phyloP scores from a whole-genome alignment of 805 yeast species.

The Sugiyamaella floridensis region DNA sequence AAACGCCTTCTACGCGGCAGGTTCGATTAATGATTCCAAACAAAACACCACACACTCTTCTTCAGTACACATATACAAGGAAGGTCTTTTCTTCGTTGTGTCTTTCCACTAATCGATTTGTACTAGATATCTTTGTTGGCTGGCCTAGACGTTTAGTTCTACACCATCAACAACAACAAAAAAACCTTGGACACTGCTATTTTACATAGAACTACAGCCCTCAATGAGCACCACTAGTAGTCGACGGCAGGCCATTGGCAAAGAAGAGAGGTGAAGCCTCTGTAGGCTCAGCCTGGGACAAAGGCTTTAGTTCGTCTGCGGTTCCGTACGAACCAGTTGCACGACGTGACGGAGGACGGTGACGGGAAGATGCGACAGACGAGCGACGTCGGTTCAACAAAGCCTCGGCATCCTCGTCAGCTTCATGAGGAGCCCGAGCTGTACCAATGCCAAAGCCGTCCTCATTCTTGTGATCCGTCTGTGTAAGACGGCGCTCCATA shows the following conservation, averaged over 20 bases:
- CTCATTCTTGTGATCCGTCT: slow-evolving; percentile 29
- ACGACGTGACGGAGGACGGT: slow-evolving; percentile 22
- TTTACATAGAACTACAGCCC: not conserved
- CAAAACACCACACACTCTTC: too few relatives aligned
- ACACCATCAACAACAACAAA: too few relatives aligned
- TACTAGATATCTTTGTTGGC: not conserved
- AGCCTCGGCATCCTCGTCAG: slow-evolving; percentile 20
- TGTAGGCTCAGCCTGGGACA: slow-evolving; percentile 18
- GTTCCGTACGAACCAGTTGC: slow-evolving; percentile 32
- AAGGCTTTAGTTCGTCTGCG: slow-evolving; percentile 26
- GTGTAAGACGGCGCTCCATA: slow-evolving; percentile 30
- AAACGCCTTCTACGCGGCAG: slow-evolving; percentile 15
- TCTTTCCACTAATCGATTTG: not conserved
- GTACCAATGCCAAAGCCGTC: slow-evolving; percentile 26
- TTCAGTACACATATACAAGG: too few relatives aligned
- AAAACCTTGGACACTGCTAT: not conserved
- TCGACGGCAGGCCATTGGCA: slow-evolving; percentile 29
- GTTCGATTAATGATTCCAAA: slow-evolving; percentile 13
- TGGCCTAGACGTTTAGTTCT: not conserved
- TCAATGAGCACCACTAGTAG: slow-evolving; percentile 25
- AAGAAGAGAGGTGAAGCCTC: slow-evolving; percentile 25
- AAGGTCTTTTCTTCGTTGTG: too few relatives aligned
- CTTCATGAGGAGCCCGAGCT: slow-evolving; percentile 27
- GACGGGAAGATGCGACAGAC: slow-evolving; percentile 20
- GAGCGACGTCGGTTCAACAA: slow-evolving; percentile 23